Base-by-base conservation (phyloP, 139 green algal species). In the Gonium pectorale region DNA sequence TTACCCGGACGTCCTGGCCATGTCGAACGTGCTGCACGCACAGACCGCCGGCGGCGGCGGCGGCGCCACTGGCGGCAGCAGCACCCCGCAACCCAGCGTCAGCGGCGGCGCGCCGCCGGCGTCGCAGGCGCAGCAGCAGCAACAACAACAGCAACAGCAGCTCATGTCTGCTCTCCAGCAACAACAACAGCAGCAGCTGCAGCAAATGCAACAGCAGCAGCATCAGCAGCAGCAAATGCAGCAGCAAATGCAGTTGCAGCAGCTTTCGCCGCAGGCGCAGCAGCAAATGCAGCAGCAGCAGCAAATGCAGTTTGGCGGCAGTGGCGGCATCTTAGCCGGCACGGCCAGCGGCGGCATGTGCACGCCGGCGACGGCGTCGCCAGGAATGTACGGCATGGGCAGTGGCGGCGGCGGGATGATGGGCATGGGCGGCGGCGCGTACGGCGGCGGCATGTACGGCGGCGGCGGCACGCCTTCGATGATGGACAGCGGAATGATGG, bases 1-100 rank as follows among this genome's bases (percentile, higher is more conserved):
- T 74, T 88, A 80, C 54, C 81, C 83, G 37, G 83, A 88, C 66
- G 71, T 74, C 2, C 64, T 88, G 66, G 83, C 74, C 49, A 85
- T 88, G 63, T 59, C 44, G 67, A 88, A 88, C 21, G 60, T 88
- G 24, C 83, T 88, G 41, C 15, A 54, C 29, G 72, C 68, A 38
- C 71, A 88, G 78, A 33, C 33, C 63, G 33, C 33, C 63, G 63
- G 63, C 33, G 63, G 59, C 59, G 49, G 74, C 37, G 15, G 13
- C 54, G 41, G 31, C 40, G 17, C 46, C 70, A 33, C 11, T 22
- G 6, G 35, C 5, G 33, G 24, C 51, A 67, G 43, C 44, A 60
- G 68, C 51, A 41, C 11, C 68, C 35, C 64, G 7, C 64, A 71
- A 17, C 46, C 41, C 22, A 37, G 26, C 29, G 8, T 52, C 38